Evolutionary conservation across 164 flowering plant genomes (phyloP).

Genomic region (Aristolochia californica): DNA sequence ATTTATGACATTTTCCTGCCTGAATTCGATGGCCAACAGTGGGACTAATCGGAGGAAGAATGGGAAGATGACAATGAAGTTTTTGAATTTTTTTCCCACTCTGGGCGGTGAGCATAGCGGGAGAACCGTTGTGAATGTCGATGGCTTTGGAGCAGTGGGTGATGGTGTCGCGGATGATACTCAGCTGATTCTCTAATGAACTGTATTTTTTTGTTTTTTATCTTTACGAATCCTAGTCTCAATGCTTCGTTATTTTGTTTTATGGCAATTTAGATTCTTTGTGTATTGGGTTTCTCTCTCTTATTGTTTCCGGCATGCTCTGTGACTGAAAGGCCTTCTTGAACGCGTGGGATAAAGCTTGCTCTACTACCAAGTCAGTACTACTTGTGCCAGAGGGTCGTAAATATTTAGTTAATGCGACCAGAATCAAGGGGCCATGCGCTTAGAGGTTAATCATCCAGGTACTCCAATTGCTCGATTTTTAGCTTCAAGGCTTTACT

Average conservation of each 20-base stretch:
- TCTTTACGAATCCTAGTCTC: too few species aligned
- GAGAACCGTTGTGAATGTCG: constrained; percentile 69
- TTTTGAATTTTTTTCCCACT: constrained; percentile 8
- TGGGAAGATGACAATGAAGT: constrained; percentile 20
- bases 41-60: constrained; percentile 34
- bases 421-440: constrained; percentile 79
- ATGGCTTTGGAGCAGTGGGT: constrained; percentile 82
- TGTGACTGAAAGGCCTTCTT: constrained; percentile 44
- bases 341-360: constrained; percentile 66
- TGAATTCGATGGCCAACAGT: constrained; percentile 27
- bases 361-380: constrained; percentile 53
- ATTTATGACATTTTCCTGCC: constrained; percentile 15
- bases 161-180: constrained; percentile 95
- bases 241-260: neutral
- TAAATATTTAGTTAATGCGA: constrained; percentile 62
- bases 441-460: constrained; percentile 44
- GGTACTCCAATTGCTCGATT: constrained; percentile 26
- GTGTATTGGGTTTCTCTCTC: neutral
- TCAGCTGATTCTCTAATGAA: constrained; percentile 30
- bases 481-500: too few species aligned
- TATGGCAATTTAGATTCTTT: neutral
- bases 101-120: constrained; percentile 32
- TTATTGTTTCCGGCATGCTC: neutral
- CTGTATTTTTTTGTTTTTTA: neutral
- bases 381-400: constrained; percentile 68